phyloP scores from a whole-genome alignment of 495 filamentous ascomycete genomes.

The Annulohypoxylon moriforme region DNA sequence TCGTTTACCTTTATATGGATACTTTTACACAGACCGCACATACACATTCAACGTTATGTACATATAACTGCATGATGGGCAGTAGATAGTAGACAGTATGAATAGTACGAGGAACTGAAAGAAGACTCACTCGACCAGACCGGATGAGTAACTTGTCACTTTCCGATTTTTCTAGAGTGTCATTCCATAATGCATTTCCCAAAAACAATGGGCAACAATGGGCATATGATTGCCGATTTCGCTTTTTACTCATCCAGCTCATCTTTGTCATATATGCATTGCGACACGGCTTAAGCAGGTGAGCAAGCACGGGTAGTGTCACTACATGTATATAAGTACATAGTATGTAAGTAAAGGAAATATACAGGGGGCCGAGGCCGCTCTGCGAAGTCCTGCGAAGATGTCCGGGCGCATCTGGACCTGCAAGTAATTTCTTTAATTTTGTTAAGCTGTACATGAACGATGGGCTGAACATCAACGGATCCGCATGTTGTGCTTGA shows the following conservation, averaged over 20 bases:
- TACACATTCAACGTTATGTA: too few relatives aligned
- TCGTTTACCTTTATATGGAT: background rate
- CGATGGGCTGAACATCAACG: slow-evolving; percentile 37
- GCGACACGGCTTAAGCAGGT: slow-evolving; percentile 12
- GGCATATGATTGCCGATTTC: slow-evolving; percentile 39
- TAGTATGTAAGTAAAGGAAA: background rate
- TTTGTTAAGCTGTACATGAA: slow-evolving; percentile 41
- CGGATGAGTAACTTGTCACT: slow-evolving; percentile 30
- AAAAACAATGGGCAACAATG: slow-evolving; percentile 30
- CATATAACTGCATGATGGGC: background rate
- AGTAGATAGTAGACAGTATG: background rate
- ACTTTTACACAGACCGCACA: background rate
- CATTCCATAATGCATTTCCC: slow-evolving; percentile 33
- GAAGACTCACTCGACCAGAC: background rate
- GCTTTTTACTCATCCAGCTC: slow-evolving; percentile 23
- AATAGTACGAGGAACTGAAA: background rate
- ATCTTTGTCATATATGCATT: slow-evolving; percentile 36
- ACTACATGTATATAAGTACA: slow-evolving; percentile 1
- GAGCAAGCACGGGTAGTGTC: slow-evolving; percentile 14
- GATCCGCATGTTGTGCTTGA: slow-evolving; percentile 40
- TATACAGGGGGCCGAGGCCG: slow-evolving; percentile 35
- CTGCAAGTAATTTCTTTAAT: slow-evolving; percentile 44
- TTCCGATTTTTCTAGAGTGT: slow-evolving; percentile 26
- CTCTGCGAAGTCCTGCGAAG: slow-evolving; percentile 28
- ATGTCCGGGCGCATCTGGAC: slow-evolving; percentile 45